phyloP scores from a whole-genome alignment of 768 basidiomycete genomes.

The Trametes cinnabarina region DNA sequence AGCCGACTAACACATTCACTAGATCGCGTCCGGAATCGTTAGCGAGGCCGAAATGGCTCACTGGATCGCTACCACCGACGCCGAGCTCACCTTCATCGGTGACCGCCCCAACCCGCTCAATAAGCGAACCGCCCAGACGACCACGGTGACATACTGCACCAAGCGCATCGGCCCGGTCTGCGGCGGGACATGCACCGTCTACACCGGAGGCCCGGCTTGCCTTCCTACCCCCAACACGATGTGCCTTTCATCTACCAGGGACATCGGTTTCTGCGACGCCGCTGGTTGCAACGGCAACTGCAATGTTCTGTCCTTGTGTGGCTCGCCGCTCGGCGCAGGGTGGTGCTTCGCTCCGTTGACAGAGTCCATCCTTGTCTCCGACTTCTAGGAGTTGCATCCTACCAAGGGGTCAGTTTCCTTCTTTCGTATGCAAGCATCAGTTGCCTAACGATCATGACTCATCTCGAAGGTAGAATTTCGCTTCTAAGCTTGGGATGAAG shows the following conservation, averaged over 20 bases:
- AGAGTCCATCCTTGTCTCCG: slow-evolving; percentile 23
- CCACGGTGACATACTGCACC: slow-evolving; percentile 32
- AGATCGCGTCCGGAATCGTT: not conserved
- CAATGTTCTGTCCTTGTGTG: slow-evolving; percentile 25
- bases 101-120: slow-evolving; percentile 17
- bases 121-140: slow-evolving; percentile 20
- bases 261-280: slow-evolving; percentile 32
- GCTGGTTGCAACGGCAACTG: slow-evolving; percentile 28
- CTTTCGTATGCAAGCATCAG: too few species aligned
- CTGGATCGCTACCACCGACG: slow-evolving; percentile 22
- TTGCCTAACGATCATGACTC: too few species aligned
- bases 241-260: slow-evolving; percentile 32
- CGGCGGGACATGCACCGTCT: slow-evolving; percentile 33
- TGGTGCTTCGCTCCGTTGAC: slow-evolving; percentile 32
- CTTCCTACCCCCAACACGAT: slow-evolving; percentile 30
- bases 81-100: slow-evolving; percentile 25
- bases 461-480: too few species aligned
- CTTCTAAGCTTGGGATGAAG: too few species aligned
- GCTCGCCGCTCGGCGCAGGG: slow-evolving; percentile 4
- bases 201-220: slow-evolving; percentile 30
- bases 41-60: slow-evolving; percentile 11
- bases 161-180: slow-evolving; percentile 25
- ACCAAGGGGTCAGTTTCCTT: too few species aligned
- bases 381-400: too few species aligned
- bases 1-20: not conserved